Base-by-base conservation (phyloP, 2,329 filamentous ascomycete species). In the Epichloe hybrida region DNA sequence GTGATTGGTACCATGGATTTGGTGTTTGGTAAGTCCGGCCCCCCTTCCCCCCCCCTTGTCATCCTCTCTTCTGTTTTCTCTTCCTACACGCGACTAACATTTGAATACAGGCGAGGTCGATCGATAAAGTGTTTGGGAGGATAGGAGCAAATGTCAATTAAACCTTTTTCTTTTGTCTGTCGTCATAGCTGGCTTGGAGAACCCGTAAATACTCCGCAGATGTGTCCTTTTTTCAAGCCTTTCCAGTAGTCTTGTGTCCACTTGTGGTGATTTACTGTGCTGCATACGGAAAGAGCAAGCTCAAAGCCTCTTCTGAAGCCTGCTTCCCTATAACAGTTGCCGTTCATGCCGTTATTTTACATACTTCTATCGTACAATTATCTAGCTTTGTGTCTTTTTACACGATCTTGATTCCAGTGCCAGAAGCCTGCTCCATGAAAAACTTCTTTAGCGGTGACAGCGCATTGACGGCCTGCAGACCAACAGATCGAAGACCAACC, bases 1-100 rank as follows among this genome's bases (percentile, higher is more conserved):
- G 90, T 97, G 53, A 97, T 97, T 61, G 86, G 82, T 66, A 86
- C 86, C 49, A 89, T 90, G 85, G 86, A 89, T 79, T 71, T 93
- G 66, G 86, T 91, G 75, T 91, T 93, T 68, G 88, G 88, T 81
- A 75, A 76, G 79, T 38, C 7, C n/a, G n/a, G n/a, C n/a, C n/a
- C 35, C 8, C 17, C 17, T 17, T 17, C 17, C 17, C 17, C 17
- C 17, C 17, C 35, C 35, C 15, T 13, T 17, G 15, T 13, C 5
- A 2, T 38, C 21, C 3, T 27, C 21, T 17, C n/a, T 21, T n/a
- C 31, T n/a, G 7, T 8, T 20, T 6, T 20, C 20, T 17, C 3
- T 37, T 27, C n/a, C 35, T 20, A 4, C 23, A 23, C 9, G 15
- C 9, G 9, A 4, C 27, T 51, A 35, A 53, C 46, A 39, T 36